Evolutionary conservation across 2,329 filamentous ascomycete species (phyloP), one percentile per base, ranked within the genome.

Genomic region (Alternaria panax): DNA sequence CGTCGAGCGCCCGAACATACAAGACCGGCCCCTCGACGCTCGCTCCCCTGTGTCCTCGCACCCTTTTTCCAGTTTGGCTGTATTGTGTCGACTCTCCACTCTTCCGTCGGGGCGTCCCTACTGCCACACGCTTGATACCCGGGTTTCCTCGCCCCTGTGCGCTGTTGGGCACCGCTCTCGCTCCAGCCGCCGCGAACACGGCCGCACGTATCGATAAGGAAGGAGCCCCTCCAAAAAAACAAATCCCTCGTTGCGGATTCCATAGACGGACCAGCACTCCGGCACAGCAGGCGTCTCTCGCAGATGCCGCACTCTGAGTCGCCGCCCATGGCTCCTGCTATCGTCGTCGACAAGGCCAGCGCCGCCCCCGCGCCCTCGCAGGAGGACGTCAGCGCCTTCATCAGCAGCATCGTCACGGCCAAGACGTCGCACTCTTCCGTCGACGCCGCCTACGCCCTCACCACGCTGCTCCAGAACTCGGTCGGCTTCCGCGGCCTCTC

Each of bases 371-470:
- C 82, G 46, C 82, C 82, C 38, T 79, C 80, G 25, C 68, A 76
- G n/a, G 80, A 82, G 57, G 83, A 84, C 57, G 74, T 84, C 56
- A 71, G 75, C 47, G 73, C 76, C 42, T 75, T 84, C 47, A 72
- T 80, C 41, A 74, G 70, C 67, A 75, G 76, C 60, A 80, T 83
- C 64, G 80, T 83, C 72, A 80, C 78, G 45, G 80, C 83, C 27
- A 82, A 85, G 71, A 82, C 83, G 27, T 86, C 84, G 52, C 83
- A 85, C 69, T 80, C 80, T 55, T 86, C 84, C 11, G 81, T 87
- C 43, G 88, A 90, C 72, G 86, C 86, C 59, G 82, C 88, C 18
- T 91, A 91, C 75, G 84, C 84, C 41, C 81, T 91, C 61, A 86
- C 85, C 55, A 87, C 88, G 56, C 78, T 89, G 14, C 81, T 91